phyloP scores from a whole-genome alignment of 163 green algal species.

The Chloromonas sp. region DNA sequence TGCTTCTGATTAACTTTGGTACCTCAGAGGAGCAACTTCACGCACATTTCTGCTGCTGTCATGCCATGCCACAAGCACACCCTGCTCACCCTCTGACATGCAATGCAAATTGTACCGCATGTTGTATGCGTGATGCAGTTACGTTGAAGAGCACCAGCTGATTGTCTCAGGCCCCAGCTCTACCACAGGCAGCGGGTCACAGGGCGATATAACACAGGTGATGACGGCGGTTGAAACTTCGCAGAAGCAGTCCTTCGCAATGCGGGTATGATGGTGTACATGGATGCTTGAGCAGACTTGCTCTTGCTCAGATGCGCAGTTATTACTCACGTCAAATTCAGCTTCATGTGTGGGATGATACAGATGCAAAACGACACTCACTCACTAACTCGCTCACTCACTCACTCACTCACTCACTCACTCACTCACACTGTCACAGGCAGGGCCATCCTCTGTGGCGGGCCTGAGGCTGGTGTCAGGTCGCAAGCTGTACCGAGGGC shows the following conservation, averaged over 20 bases:
- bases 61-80: not conserved
- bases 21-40: too few relatives aligned
- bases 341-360: not conserved
- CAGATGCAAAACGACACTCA: not conserved
- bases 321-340: too few relatives aligned
- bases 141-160: not conserved
- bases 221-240: not conserved
- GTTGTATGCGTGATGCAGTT: not conserved
- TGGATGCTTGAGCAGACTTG: too few relatives aligned
- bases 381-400: too few relatives aligned
- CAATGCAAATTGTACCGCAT: not conserved
- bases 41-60: not conserved
- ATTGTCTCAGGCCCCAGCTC: not conserved
- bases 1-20: too few relatives aligned
- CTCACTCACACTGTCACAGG: too few relatives aligned
- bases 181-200: too few relatives aligned
- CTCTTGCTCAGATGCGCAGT: too few relatives aligned
- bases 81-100: too few relatives aligned
- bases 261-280: too few relatives aligned
- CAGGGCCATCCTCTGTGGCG: not conserved
- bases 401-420: too few relatives aligned
- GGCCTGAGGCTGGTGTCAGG: not conserved
- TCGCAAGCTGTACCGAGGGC: not conserved
- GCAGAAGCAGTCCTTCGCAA: not conserved
- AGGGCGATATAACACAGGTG: too few relatives aligned